Base-by-base conservation (phyloP, 805 yeast genomes). In the Naumovozyma castellii region DNA sequence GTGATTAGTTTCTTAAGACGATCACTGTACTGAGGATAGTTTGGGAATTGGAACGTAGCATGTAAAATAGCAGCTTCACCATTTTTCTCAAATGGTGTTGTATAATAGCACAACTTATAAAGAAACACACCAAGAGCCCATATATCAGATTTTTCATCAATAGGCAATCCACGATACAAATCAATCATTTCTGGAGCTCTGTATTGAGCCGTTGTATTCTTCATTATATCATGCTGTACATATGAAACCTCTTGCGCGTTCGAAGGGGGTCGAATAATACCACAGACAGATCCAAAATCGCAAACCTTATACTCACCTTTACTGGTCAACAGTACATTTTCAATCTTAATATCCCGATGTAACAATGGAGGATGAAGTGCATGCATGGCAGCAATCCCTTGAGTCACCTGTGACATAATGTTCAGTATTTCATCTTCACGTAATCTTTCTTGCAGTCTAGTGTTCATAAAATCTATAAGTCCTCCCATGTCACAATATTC, bases 181-280 rank as follows among this genome's bases (percentile, higher is more conserved):
- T 84, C 90, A 22, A 84, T 66, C 92, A 84, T 84, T 59, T 84
- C 94, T 3, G 94, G 94, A 3, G 87, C 69, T 47, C 94, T 67
- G 56, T 84, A 84, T 54, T 84, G 94, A 0, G 94, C 88, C 0
- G 94, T 84, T 1, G 94, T 84, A 59, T 83, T 83, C 42, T 75
- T 79, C 71, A 82, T 62, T 32, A 84, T 72, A 57, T 84, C 92
- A 43, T 78, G 75, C 48, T 76, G 80, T 20, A 83, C 63, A 22
- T 66, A 59, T 35, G 72, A 68, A 35, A 78, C 65, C 49, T 83
- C 88, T 40, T 76, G 78, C 2, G 73, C 67, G 41, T 68, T 75
- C 36, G 68, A 64, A 3, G 94, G 87, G 1, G 80, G 78, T 25
- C 80, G 69, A 35, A 78, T 59, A 20, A 76, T 71, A 9, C 77